phyloP scores from a whole-genome alignment of 306 rosid genomes.

The Acacia melanoxylon region DNA sequence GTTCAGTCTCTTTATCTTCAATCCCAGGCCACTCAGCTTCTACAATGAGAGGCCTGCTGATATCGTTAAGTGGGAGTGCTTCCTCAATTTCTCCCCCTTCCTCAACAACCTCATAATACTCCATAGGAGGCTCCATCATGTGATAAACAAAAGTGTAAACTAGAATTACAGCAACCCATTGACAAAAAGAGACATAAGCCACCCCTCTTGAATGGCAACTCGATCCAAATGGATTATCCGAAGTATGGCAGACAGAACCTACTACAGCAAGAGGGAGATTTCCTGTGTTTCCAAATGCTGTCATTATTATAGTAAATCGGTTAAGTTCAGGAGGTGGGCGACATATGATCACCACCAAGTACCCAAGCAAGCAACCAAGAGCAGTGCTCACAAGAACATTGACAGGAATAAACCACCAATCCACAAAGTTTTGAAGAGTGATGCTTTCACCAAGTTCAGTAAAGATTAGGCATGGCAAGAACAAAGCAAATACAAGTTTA shows the following conservation, averaged over 20 bases:
- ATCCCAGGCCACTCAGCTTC: slow-evolving; percentile 99
- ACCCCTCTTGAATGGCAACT: slow-evolving; percentile 78
- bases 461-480: slow-evolving; percentile 89
- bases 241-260: slow-evolving; percentile 77
- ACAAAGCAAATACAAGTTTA: slow-evolving; percentile 84
- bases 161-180: slow-evolving; percentile 87
- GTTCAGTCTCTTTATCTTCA: slow-evolving; percentile 85
- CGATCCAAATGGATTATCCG: slow-evolving; percentile 70
- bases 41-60: slow-evolving; percentile 76
- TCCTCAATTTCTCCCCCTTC: slow-evolving; percentile 57
- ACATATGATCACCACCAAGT: slow-evolving; percentile 67
- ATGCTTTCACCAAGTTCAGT: slow-evolving; percentile 75
- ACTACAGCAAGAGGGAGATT: slow-evolving; percentile 80
- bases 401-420: slow-evolving; percentile 91
- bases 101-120: slow-evolving; percentile 70
- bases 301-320: slow-evolving; percentile 76
- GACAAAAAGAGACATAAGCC: slow-evolving; percentile 82
- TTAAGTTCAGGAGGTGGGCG: slow-evolving; percentile 72
- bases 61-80: slow-evolving; percentile 34
- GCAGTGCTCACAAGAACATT: slow-evolving; percentile 73
- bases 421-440: slow-evolving; percentile 53
- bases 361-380: slow-evolving; percentile 69
- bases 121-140: slow-evolving; percentile 95
- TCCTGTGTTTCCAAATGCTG: slow-evolving; percentile 91
- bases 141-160: slow-evolving; percentile 90